Conservation (phyloP, 371 early-diverging fungal species). For the Mucor piriformis region DNA sequence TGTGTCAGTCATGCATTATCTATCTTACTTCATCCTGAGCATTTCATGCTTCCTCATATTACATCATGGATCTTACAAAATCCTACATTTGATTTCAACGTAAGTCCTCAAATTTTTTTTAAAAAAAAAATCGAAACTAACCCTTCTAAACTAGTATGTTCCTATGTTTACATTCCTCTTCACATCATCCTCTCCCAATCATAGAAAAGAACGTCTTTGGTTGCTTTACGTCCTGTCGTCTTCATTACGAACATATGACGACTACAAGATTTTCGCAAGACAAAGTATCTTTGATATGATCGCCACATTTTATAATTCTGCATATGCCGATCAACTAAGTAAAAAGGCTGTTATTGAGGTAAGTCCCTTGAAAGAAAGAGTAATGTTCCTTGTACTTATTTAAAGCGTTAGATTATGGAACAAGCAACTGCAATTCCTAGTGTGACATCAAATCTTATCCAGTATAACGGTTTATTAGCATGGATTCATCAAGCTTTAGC, state of each 20-base stretch:
- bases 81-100: slow-evolving; percentile 73
- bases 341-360: slow-evolving; percentile 42
- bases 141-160: slow-evolving; percentile 54
- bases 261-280: slow-evolving; percentile 69
- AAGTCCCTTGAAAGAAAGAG: background rate
- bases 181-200: slow-evolving; percentile 63
- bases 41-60: slow-evolving; percentile 75
- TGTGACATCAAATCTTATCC: slow-evolving; percentile 55
- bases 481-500: slow-evolving; percentile 60
- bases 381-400: background rate
- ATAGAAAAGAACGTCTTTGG: slow-evolving; percentile 76
- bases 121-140: no score
- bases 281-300: slow-evolving; percentile 73
- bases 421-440: slow-evolving; percentile 56
- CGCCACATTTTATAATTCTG: slow-evolving; percentile 65
- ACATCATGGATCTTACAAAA: slow-evolving; percentile 74
- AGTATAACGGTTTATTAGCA: slow-evolving; percentile 59
- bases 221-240: slow-evolving; percentile 68
- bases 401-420: slow-evolving; percentile 49
- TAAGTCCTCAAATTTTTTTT: slow-evolving; percentile 21
- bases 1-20: slow-evolving; percentile 71
- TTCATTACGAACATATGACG: slow-evolving; percentile 53
- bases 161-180: slow-evolving; percentile 82
- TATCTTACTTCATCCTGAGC: slow-evolving; percentile 70
- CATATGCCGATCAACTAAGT: slow-evolving; percentile 61